Conservation (phyloP, 345 rosid species). For the Eucalyptus grandis region DNA sequence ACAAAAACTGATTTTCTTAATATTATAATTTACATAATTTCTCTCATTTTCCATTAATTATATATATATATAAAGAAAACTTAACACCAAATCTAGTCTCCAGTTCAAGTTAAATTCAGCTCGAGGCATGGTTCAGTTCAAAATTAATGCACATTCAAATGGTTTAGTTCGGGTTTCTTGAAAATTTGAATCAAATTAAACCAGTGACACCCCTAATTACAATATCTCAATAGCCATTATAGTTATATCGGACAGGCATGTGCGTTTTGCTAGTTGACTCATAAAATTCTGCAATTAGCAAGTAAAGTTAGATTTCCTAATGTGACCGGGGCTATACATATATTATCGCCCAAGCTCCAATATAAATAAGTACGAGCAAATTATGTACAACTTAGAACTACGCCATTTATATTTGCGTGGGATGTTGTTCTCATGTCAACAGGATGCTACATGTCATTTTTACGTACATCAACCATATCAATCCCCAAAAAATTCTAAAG, state of each 20-base stretch:
- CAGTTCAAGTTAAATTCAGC: accelerated
- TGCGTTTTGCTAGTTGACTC: background rate
- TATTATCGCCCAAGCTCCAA: background rate
- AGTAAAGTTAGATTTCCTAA: background rate
- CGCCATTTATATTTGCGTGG: background rate
- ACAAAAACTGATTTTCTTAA: accelerated
- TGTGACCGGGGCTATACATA: accelerated
- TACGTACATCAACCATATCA: background rate
- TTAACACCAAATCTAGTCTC: too few species aligned
- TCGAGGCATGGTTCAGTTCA: accelerated
- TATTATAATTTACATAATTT: too few species aligned
- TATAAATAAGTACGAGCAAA: background rate
- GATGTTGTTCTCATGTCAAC: background rate
- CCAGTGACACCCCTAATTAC: accelerated
- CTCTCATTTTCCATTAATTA: too few species aligned
- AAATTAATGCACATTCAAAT: too few species aligned
- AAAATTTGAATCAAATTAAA: too few species aligned
- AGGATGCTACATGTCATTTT: background rate
- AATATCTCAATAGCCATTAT: background rate
- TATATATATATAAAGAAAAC: too few species aligned
- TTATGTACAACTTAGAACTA: background rate
- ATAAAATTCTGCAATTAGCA: background rate
- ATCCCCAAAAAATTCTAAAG: background rate
- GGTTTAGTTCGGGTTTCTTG: too few species aligned
- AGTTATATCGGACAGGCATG: background rate